Conservation (phyloP, 169 alveolate genomes). For the Plasmodium gallinaceum region DNA sequence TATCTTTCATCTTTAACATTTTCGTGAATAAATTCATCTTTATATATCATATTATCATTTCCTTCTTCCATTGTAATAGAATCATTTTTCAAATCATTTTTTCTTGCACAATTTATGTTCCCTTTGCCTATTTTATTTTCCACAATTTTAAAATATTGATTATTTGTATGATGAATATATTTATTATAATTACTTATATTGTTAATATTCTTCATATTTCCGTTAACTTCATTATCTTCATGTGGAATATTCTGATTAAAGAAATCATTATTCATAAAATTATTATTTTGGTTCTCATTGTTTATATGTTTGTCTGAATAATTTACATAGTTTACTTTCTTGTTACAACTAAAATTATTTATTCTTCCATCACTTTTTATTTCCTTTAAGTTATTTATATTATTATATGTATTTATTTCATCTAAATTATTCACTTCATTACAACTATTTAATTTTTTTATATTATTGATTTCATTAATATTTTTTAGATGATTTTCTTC, state of each 20-base stretch:
- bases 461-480: slow-evolving; percentile 3
- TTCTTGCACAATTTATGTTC: not conserved
- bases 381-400: slow-evolving; percentile 11
- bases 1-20: not conserved
- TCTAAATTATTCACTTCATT: not conserved
- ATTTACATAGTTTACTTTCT: slow-evolving; percentile 2
- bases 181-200: slow-evolving; percentile 8
- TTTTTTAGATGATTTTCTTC: not conserved
- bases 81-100: slow-evolving; percentile 1
- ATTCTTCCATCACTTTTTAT: not conserved
- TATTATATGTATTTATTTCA: not conserved
- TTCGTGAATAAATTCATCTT: slow-evolving; percentile 15
- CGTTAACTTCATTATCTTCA: not conserved
- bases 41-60: slow-evolving; percentile 5
- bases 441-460: not conserved
- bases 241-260: not conserved
- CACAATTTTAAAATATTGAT: slow-evolving; percentile 1
- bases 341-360: slow-evolving; percentile 6
- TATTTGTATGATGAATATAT: not conserved
- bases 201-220: not conserved
- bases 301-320: not conserved
- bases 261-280: no score
- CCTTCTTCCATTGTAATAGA: not conserved
- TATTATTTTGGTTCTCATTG: no score
- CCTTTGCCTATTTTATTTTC: slow-evolving; percentile 22